Percentiles rank a stretch among this genome's conserved stretches.
These are phyloP conservation scores for Phytophthora uliginosa DNA, from an alignment of 352 stramenopile genomes.

Conservation along the genomic window DNA sequence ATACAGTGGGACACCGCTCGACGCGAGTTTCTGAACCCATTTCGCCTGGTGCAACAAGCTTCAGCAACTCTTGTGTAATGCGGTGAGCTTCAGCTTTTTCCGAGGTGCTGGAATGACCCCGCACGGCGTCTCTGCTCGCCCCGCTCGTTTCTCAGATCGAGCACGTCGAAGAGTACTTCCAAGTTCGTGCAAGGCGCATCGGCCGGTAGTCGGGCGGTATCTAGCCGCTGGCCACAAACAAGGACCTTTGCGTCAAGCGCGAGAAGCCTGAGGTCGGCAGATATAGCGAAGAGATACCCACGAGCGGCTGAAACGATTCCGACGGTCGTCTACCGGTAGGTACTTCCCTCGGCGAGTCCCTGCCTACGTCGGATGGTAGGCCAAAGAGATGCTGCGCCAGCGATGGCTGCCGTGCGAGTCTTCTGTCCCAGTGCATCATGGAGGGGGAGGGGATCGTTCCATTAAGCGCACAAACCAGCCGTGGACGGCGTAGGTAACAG, in stretches of 20 bases:
- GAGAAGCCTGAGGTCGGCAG: not conserved
- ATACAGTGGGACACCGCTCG: slow-evolving; percentile 1
- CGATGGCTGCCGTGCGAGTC: not conserved
- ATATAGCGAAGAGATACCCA: not conserved
- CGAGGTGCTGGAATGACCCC: not conserved
- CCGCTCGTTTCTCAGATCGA: slow-evolving; percentile 24
- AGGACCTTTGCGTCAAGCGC: not conserved
- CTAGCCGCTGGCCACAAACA: not conserved
- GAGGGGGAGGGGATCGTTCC: not conserved
- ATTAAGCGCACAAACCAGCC: slow-evolving; percentile 1
- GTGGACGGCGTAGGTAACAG: not conserved
- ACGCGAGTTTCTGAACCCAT: slow-evolving; percentile 21
- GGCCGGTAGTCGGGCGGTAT: no score
- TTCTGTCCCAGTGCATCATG: not conserved
- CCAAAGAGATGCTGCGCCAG: not conserved
- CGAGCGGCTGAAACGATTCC: not conserved
- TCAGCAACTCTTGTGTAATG: not conserved
- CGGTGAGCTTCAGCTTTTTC: not conserved
- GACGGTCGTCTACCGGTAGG: not conserved
- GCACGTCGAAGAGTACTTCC: not conserved
- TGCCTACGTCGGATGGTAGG: not conserved
- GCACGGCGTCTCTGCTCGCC: slow-evolving; percentile 3
- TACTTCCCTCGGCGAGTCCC: not conserved
- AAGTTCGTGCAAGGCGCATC: not conserved
- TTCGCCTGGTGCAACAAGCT: slow-evolving; percentile 4